Base-by-base conservation (phyloP, 164 flowering plant genomes). In the Vitis labrusca region DNA sequence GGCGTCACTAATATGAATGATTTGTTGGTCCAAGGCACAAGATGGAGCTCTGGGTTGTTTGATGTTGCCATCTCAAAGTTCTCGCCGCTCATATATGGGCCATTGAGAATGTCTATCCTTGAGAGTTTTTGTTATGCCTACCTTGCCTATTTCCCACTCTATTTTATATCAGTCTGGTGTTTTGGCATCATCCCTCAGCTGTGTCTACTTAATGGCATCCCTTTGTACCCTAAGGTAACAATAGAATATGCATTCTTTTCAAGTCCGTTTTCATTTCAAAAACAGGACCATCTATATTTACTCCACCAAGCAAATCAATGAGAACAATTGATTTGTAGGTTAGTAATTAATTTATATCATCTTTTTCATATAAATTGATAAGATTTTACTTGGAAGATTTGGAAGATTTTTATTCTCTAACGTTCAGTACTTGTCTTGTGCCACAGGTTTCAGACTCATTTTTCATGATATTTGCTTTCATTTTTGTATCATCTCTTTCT, bases 161-260 rank as follows among this genome's bases (percentile, higher is more conserved):
- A 66, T 69, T 77, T 10, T 69, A 11, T 83, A 37, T 79, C 90
- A 0, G 0, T 79, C 3, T 80, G 73, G 76, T 63, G 75, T 59
- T 71, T 76, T 12, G 84, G 81, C 14, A 71, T 74, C 50, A 54
- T 84, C 6, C 85, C 87, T 71, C 87, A 77, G 50, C 79, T 87
- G 9, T 79, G 82, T 66, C 81, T 87, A 9, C 52, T 85, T 0
- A 65, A 74, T 72, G 84, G 76, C 51, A 80, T 86, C 16, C 68
- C 82, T 10, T 2, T 86, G 1, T 84, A 73, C 64, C 88, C 87
- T 3, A 32, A 76, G 78, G 85, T 79, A 71, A 72, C 14, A 27
- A 32, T 32, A 32, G 44, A 32, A 32, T 32, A 32, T 32, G 44
- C 44, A 3, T 32, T 32, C 44, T 32, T 32, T 32, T 32, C 44